Conservation (phyloP, 768 basidiomycete genomes). For the Podaxis sp. region DNA sequence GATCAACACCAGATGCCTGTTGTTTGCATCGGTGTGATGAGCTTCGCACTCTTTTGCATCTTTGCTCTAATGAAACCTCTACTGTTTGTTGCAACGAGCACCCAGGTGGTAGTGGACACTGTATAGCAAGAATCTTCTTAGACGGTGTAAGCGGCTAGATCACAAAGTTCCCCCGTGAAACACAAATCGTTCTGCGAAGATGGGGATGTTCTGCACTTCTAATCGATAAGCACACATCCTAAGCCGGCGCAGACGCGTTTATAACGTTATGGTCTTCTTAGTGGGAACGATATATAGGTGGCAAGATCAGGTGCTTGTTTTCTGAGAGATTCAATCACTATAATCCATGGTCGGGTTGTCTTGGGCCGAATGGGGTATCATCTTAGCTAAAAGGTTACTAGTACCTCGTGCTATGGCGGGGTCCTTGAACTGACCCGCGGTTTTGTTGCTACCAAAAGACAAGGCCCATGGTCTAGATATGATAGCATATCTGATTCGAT, state of each 20-base stretch:
- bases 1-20: neutral
- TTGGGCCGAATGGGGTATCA: too few relatives aligned
- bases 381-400: neutral
- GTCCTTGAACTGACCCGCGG: neutral
- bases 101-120: too few relatives aligned
- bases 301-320: neutral
- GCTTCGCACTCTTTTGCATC: neutral
- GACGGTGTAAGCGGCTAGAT: neutral
- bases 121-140: neutral
- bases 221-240: neutral
- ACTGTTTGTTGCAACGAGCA: too few relatives aligned
- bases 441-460: neutral
- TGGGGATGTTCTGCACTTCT: neutral
- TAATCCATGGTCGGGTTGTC: neutral
- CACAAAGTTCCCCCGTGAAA: neutral
- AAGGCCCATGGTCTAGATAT: neutral
- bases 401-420: neutral
- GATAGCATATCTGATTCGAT: conserved; percentile 5
- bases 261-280: neutral
- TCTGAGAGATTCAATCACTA: neutral
- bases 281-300: neutral
- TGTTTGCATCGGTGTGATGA: neutral
- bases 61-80: neutral
- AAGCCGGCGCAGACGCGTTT: neutral
- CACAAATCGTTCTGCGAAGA: neutral